Evolutionary conservation across 805 yeast species (phyloP).

Genomic region (Candida germanica): DNA sequence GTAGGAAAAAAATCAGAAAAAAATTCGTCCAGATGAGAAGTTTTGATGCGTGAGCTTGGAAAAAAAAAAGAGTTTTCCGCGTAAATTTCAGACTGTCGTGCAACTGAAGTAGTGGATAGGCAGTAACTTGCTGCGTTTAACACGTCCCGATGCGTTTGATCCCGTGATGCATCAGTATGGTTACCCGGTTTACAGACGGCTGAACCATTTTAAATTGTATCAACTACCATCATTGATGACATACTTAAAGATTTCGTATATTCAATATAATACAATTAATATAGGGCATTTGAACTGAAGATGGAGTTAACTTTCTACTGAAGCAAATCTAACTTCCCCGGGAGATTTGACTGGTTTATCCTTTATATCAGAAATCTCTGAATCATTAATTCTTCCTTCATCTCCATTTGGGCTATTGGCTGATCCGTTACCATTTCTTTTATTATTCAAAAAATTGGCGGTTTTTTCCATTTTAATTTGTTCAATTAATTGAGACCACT

Average conservation of each 20-base stretch:
- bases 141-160: too few relatives aligned
- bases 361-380: constrained; percentile 22
- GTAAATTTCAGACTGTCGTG: constrained; percentile 11
- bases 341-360: constrained; percentile 8
- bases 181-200: too few relatives aligned
- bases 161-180: too few relatives aligned
- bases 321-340: constrained; percentile 6
- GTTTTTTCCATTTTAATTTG: constrained; percentile 32
- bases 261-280: too few relatives aligned
- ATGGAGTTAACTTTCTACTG: constrained; percentile 8
- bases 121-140: too few relatives aligned
- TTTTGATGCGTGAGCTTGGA: constrained; percentile 3
- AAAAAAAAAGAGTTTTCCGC: constrained; percentile 1
- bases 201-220: too few relatives aligned
- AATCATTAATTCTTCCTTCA: constrained; percentile 17
- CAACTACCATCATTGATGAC: too few relatives aligned
- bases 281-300: too few relatives aligned
- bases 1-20: constrained; percentile 8
- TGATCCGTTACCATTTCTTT: background rate
- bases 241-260: too few relatives aligned
- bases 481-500: constrained; percentile 41
- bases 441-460: constrained; percentile 5
- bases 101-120: too few relatives aligned
- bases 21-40: constrained; percentile 12
- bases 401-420: constrained; percentile 1